These are phyloP conservation scores for Aspergillus bombycis DNA, from an alignment of 2,329 filamentous ascomycete species.

Conservation along the genomic window DNA sequence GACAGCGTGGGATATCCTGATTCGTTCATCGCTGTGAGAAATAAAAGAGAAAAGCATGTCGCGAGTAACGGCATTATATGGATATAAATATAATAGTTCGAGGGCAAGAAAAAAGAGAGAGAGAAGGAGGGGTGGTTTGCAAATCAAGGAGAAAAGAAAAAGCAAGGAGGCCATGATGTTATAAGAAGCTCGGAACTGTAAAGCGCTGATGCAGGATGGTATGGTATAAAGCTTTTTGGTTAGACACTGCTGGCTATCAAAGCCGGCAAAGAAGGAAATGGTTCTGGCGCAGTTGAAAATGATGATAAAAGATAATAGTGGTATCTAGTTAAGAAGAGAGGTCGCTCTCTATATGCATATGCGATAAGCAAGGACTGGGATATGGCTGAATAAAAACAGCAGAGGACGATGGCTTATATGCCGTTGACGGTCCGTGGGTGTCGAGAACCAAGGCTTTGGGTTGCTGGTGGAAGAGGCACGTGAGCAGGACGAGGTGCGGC, in stretches of 20 bases:
- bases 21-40: conserved; percentile 4
- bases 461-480: conserved; percentile 6
- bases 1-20: conserved; percentile 5
- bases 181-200: conserved; percentile 9
- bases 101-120: conserved; percentile 3
- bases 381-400: neutral
- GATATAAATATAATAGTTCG: conserved; percentile 10
- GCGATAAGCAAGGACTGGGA: neutral
- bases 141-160: neutral
- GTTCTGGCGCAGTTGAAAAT: conserved; percentile 3
- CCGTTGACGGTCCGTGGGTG: conserved; percentile 2
- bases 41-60: neutral
- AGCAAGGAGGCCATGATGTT: neutral
- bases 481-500: neutral
- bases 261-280: conserved; percentile 15
- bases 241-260: conserved; percentile 17
- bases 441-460: conserved; percentile 8
- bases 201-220: conserved; percentile 14
- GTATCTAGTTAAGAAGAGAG: neutral
- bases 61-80: conserved; percentile 2
- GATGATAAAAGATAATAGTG: conserved; percentile 5
- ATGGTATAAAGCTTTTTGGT: conserved; percentile 13
- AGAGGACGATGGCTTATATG: neutral
- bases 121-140: neutral
- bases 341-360: neutral